These are phyloP conservation scores for Phycomyces blakesleeanus DNA, from an alignment of 192 early-diverging fungal species.

Conservation along the genomic window DNA sequence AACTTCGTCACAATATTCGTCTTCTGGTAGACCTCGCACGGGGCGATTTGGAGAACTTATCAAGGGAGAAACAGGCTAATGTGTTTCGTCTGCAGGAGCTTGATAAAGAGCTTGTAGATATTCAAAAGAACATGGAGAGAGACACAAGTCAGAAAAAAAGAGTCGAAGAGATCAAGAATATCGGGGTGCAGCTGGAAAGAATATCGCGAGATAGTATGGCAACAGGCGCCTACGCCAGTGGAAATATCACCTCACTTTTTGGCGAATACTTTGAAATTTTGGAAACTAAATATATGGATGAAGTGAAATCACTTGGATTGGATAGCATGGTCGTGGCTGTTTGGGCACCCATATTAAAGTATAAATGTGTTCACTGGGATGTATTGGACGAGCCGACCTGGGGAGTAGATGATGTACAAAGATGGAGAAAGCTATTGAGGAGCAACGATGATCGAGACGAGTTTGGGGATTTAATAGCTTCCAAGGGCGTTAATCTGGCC, in stretches of 20 bases:
- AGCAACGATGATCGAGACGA: constrained; percentile 29
- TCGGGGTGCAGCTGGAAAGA: constrained; percentile 45
- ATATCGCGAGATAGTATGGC: constrained; percentile 21
- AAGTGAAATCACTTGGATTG: constrained; percentile 55
- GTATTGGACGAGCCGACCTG: constrained; percentile 58
- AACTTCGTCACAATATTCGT: constrained; percentile 73
- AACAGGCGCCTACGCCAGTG: constrained; percentile 30
- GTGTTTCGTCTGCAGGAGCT: constrained; percentile 36
- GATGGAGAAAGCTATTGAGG: constrained; percentile 57
- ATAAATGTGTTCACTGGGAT: constrained; percentile 52
- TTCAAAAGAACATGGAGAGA: constrained; percentile 27
- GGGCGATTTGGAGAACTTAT: constrained; percentile 62
- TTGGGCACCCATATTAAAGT: constrained; percentile 51
- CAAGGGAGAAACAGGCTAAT: constrained; percentile 52
- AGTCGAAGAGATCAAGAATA: constrained; percentile 39
- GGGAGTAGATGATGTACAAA: constrained; percentile 44
- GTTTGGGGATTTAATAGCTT: no score
- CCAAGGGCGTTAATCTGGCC: constrained; percentile 36
- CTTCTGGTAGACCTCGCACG: constrained; percentile 69
- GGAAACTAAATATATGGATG: constrained; percentile 49
- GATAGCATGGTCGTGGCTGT: constrained; percentile 64
- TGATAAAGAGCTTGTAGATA: constrained; percentile 33
- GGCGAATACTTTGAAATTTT: constrained; percentile 53
- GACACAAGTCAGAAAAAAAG: constrained; percentile 37
- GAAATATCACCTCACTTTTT: constrained; percentile 42